Base-by-base conservation (phyloP, 2,329 filamentous ascomycete species). In the Purpureocillium lavendulum region DNA sequence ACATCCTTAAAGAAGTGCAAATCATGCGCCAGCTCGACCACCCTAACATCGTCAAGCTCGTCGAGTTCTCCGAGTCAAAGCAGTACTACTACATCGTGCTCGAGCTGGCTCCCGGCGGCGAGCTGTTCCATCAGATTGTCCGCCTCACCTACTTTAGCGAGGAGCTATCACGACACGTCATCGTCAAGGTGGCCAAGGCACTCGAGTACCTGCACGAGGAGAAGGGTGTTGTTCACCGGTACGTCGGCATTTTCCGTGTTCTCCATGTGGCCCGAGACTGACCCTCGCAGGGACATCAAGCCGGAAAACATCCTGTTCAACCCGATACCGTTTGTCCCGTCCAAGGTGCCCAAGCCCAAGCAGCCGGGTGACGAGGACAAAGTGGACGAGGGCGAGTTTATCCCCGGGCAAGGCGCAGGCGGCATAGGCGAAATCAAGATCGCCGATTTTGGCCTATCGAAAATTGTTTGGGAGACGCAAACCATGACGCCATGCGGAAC, bases 401-500 rank as follows among this genome's bases (percentile, higher is more conserved):
- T 92, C 44, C 75, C 71, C 14, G 89, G 89, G 2, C 65, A 83
- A 29, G 92, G 92, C 32, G 74, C 85, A 1, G 92, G 92, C 42
- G 92, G 90, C 31, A 98, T 98, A 46, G 92, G 92, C 26, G 71
- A 76, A 47, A 95, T 98, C 67, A 97, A 98, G 71, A 90, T 98
- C 61, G 92, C 92, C 57, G 92, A 98, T 57, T 98, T 98, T 58
- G 92, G 92, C 39, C 71, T 98, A 9, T 96, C 90, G 47, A 98
- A 98, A 66, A 85, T 98, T 49, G 87, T 98, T 13, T 98, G 92
- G 92, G 92, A 97, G 54, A 92, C 80, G 51, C 86, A 94, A 58
- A 98, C 92, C 9, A 97, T 96, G 87, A 98, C 92, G 3, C 92
- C 92, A n/a, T 98, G 92, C 60, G 92, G 92, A 42, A 98, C 92